Conservation (phyloP, 2,329 filamentous ascomycete genomes). For the Beauveria brongniartii region DNA sequence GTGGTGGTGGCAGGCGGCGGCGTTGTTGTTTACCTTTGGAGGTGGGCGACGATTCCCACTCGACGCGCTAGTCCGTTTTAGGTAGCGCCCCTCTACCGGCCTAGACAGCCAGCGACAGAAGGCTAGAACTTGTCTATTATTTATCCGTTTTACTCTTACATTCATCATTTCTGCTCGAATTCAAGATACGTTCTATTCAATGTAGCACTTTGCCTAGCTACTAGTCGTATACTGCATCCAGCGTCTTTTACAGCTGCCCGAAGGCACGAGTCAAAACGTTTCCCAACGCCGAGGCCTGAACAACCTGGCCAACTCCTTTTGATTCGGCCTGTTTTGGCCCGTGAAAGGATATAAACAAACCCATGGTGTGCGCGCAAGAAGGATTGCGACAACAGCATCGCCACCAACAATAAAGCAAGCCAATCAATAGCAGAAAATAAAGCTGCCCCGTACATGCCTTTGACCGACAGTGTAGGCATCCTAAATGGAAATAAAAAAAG, state of each 20-base stretch:
- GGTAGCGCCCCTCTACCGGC: background rate
- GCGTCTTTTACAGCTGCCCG: background rate
- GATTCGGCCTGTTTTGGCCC: background rate
- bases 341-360: background rate
- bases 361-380: background rate
- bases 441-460: background rate
- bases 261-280: background rate
- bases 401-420: background rate
- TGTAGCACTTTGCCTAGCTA: constrained; percentile 15
- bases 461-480: background rate
- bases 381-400: background rate
- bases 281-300: constrained; percentile 5
- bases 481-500: background rate
- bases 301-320: constrained; percentile 9
- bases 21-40: constrained; percentile 11
- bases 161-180: background rate
- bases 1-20: constrained; percentile 6
- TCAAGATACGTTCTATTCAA: background rate
- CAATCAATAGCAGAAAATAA: background rate
- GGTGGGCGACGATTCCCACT: constrained; percentile 3
- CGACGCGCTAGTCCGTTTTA: constrained; percentile 3
- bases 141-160: background rate
- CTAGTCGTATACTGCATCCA: background rate
- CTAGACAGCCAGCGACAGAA: background rate
- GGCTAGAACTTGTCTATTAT: background rate